Base-by-base conservation (phyloP, 1,284 basidiomycete species). In the Melanopsichium pennsylvanicum region DNA sequence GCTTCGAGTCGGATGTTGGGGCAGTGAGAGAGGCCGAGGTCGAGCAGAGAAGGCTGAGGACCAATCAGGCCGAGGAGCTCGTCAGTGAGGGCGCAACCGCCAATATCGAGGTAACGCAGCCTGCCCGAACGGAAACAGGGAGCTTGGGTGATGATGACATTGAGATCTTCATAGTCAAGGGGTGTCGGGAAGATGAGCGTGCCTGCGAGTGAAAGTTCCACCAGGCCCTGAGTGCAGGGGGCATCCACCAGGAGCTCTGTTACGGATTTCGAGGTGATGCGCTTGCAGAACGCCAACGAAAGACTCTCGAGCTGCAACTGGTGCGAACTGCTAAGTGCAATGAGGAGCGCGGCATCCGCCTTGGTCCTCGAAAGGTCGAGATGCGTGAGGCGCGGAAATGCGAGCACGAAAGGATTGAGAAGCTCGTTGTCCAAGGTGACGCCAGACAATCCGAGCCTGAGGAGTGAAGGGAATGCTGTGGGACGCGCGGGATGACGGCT, bases 91-190 rank as follows among this genome's bases (percentile, higher is more conserved):
- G 88, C 88, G 5, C 91, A 85, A 56, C 90, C 91, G 10, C 93
- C 94, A 16, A 98, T 81, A 81, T 98, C 95, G 57, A 98, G 86
- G 82, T 94, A 97, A 15, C 88, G 85, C 37, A 97, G 84, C 48
- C 86, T 82, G 15, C 92, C 91, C 27, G 85, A 87, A 12, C 84
- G 83, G 84, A 98, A 90, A 78, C 90, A 92, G 0, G 93, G 93
- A 0, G 93, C 93, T 15, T 83, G 81, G 1, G 85, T 84, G 49
- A 97, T 81, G 46, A 97, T 87, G 19, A 86, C 85, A 19, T 82
- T 73, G 26, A 97, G 85, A 60, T 97, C 89, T 18, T 87, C 85
- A 33, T 83, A 83, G 9, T 86, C 86, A 25, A 98, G 84, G 0
- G 91, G 87, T n/a, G 89, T 92, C 0, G 88, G 86, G 81, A 91